A percentile compares a stretch with the other conserved stretches of the same genome.
phyloP scores from a whole-genome alignment of 2,329 filamentous ascomycete species.

The Arthroderma sp. region DNA sequence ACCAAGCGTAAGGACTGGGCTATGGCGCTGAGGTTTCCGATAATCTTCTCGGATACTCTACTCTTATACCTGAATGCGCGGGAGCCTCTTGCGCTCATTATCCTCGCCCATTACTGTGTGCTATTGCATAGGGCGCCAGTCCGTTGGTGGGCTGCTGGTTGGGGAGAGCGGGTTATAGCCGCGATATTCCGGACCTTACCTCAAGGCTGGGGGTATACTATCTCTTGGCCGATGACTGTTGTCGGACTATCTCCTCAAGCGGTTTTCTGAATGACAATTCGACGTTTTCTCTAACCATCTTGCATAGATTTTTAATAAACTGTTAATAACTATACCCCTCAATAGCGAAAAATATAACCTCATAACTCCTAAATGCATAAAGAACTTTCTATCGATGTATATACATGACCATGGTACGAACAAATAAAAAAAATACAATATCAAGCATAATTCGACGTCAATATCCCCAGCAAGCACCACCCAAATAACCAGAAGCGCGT shows the following conservation, averaged over 20 bases:
- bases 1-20: slow-evolving; percentile 10
- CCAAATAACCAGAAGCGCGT: no score
- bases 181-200: slow-evolving; percentile 6
- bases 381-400: no score
- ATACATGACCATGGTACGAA: no score
- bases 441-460: no score
- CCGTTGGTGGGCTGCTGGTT: slow-evolving; percentile 13
- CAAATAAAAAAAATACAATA: no score
- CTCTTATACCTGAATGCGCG: slow-evolving; percentile 19
- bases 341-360: no score
- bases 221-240: slow-evolving; percentile 10
- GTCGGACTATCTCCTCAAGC: not conserved
- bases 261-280: not conserved
- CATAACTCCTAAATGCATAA: no score
- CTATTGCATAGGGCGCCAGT: slow-evolving; percentile 14
- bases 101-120: slow-evolving; percentile 27
- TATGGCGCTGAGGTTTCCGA: slow-evolving; percentile 9
- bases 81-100: slow-evolving; percentile 21
- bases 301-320: no score
- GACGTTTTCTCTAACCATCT: no score
- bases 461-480: no score
- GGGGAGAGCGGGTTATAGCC: slow-evolving; percentile 9
- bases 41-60: slow-evolving; percentile 10
- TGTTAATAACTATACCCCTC: no score
- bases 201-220: slow-evolving; percentile 5